These are phyloP conservation scores for Septoria petroselini DNA, from an alignment of 2,329 filamentous ascomycete species.

Conservation along the genomic window DNA sequence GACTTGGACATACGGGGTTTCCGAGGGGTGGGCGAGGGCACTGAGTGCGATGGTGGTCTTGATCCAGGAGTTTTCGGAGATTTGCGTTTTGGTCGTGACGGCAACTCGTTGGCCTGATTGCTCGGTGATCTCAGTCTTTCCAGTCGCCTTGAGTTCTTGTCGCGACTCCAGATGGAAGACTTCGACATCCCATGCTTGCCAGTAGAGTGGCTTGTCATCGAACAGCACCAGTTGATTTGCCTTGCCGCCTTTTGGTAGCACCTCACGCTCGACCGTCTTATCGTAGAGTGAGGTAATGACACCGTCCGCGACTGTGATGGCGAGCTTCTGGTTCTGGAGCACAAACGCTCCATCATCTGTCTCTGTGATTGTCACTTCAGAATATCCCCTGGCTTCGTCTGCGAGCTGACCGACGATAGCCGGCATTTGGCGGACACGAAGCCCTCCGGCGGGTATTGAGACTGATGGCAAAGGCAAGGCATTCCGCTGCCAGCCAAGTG, in stretches of 20 bases:
- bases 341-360: conserved; percentile 57
- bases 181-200: conserved; percentile 98
- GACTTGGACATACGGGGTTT: conserved; percentile 71
- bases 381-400: background rate
- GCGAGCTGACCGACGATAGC: conserved; percentile 22
- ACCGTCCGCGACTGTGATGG: conserved; percentile 69
- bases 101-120: conserved; percentile 72
- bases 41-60: conserved; percentile 80
- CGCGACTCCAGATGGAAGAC: conserved; percentile 90
- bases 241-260: conserved; percentile 69
- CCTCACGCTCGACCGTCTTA: conserved; percentile 66
- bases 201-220: conserved; percentile 95
- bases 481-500: conserved; percentile 74
- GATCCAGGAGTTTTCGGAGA: conserved; percentile 82
- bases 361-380: conserved; percentile 19
- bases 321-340: conserved; percentile 73
- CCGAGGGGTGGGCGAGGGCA: conserved; percentile 59
- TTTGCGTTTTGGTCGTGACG: conserved; percentile 77
- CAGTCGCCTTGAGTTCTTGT: conserved; percentile 64
- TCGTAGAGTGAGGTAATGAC: conserved; percentile 84
- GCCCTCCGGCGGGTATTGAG: too few species aligned
- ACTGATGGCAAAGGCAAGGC: conserved; percentile 9
- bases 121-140: conserved; percentile 68
- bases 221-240: conserved; percentile 92
- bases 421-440: background rate